These are phyloP conservation scores for Cordyceps farinosa DNA, from an alignment of 2,329 filamentous ascomycete genomes.

Conservation along the genomic window DNA sequence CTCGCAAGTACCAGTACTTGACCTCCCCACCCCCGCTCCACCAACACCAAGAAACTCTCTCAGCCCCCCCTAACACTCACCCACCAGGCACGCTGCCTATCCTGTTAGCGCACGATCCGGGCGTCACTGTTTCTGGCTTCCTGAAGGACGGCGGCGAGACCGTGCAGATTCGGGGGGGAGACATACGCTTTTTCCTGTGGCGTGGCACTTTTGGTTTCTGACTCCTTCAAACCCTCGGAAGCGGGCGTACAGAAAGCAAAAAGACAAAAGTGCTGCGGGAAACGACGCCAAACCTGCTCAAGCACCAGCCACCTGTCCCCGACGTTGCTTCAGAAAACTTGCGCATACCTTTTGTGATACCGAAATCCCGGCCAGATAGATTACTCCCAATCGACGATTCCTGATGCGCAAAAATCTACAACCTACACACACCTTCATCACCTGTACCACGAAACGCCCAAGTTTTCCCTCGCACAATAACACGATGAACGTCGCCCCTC, in stretches of 20 bases:
- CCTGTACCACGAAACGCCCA: not conserved
- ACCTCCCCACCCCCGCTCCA: not conserved
- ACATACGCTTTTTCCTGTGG: not conserved
- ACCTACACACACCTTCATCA: too few relatives aligned
- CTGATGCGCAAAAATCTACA: not conserved
- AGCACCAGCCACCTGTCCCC: not conserved
- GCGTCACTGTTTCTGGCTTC: not conserved
- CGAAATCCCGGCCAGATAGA: not conserved
- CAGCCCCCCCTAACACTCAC: not conserved
- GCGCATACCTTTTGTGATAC: not conserved
- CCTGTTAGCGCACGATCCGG: not conserved
- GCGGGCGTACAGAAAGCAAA: too few relatives aligned
- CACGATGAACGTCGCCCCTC: conserved; percentile 2
- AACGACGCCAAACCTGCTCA: too few relatives aligned
- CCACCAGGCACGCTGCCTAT: not conserved
- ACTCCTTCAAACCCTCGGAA: not conserved
- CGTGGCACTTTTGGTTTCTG: not conserved
- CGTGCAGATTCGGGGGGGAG: not conserved
- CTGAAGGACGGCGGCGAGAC: not conserved
- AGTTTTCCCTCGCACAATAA: not conserved
- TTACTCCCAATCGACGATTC: not conserved
- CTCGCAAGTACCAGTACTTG: not conserved
- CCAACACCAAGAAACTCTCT: not conserved
- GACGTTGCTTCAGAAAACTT: not conserved
- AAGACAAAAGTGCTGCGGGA: too few relatives aligned